Evolutionary conservation across 305 asterid species (phyloP), one percentile per base, ranked within the genome.

Genomic region (Euphrasia arctica): DNA sequence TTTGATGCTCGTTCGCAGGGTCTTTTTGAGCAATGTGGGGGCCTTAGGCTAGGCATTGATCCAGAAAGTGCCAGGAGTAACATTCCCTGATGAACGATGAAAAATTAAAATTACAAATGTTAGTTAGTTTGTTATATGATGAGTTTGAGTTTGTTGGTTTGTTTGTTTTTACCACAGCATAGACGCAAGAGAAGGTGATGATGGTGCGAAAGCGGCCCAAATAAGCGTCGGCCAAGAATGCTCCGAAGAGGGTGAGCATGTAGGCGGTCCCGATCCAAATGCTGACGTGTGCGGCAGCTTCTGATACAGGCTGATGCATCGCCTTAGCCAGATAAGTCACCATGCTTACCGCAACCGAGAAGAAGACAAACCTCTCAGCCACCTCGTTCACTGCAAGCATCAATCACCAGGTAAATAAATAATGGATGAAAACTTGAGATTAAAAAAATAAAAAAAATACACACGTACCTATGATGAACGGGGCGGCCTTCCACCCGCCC

Each of bases 381-480:
- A 83, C 85, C 70, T 85, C 93, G 71, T 78, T 85, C 65, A 83
- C 89, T 85, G 34, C 80, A 62, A 8, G 22, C 18, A 59, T 15
- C 14, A 60, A n/a, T 9, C 15, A 56, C 3, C 42, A 29, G 32
- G 32, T 41, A 5, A 41, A 56, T 27, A 43, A 10, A n/a, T n/a
- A n/a, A n/a, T n/a, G n/a, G n/a, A n/a, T n/a, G n/a, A n/a, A n/a
- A n/a, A n/a, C n/a, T n/a, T n/a, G n/a, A n/a, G n/a, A n/a, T n/a
- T n/a, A n/a, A n/a, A n/a, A n/a, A 18, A 18, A 18, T 18, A 18
- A 18, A 18, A n/a, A n/a, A n/a, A n/a, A n/a, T n/a, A n/a, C n/a
- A n/a, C n/a, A n/a, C n/a, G n/a, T n/a, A 85, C 93, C 89, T 74
- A 85, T 85, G 67, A 85, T 75, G 70, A 77, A 85, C 6, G 89